phyloP scores from a whole-genome alignment of 768 basidiomycete genomes.

The Lyophyllum decastes region DNA sequence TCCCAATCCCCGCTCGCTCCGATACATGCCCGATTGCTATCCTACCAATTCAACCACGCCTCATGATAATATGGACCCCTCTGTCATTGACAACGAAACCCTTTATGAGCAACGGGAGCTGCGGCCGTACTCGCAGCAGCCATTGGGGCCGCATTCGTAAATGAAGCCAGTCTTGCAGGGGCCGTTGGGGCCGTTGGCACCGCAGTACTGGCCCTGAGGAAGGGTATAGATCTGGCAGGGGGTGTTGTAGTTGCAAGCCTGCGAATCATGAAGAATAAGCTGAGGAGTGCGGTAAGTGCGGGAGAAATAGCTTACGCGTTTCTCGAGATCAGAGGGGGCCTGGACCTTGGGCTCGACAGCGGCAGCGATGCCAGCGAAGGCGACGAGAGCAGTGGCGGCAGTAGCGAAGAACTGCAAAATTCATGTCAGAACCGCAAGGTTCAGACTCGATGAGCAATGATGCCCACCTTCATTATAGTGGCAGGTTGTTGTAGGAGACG shows the following conservation, averaged over 20 bases:
- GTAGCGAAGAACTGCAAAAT: not conserved
- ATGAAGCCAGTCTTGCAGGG: not conserved
- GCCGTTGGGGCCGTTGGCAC: not conserved
- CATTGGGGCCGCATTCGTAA: not conserved
- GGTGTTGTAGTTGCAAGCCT: not conserved
- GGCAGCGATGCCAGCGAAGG: not conserved
- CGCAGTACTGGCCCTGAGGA: not conserved
- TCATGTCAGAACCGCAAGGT: not conserved
- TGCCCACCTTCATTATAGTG: not conserved
- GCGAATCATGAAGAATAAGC: not conserved
- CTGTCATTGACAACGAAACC: no score
- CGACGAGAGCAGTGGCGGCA: not conserved
- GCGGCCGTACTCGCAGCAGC: not conserved
- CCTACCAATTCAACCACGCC: no score
- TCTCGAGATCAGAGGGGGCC: not conserved
- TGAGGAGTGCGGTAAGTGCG: not conserved
- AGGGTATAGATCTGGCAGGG: not conserved
- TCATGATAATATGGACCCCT: no score
- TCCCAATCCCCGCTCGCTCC: no score
- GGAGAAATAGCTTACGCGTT: not conserved
- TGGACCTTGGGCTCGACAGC: not conserved
- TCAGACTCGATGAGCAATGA: not conserved
- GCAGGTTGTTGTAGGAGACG: no score
- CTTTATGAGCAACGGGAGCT: no score
- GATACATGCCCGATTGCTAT: no score